Evolutionary conservation across 495 filamentous ascomycete genomes (phyloP).

Genomic region (Niebla homalea): DNA sequence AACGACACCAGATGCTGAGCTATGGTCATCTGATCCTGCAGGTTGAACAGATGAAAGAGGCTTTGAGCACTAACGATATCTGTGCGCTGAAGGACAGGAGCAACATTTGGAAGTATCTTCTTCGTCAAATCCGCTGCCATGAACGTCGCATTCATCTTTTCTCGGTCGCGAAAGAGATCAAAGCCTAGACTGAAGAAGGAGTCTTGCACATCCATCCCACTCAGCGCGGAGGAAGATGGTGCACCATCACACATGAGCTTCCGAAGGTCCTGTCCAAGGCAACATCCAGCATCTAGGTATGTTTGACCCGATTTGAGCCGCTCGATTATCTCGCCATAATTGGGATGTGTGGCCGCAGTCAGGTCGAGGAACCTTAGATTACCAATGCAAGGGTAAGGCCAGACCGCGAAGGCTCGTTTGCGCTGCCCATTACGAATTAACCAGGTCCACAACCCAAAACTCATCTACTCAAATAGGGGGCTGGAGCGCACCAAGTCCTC

Average conservation of each 20-base stretch:
- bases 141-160: constrained; percentile 33
- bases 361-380: too few relatives aligned
- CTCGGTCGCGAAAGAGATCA: constrained; percentile 33
- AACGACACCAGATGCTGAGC: constrained; percentile 33
- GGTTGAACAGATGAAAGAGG: constrained; percentile 49
- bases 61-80: constrained; percentile 41
- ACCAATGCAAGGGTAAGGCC: too few relatives aligned
- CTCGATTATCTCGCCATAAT: too few relatives aligned
- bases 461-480: too few relatives aligned
- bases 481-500: too few relatives aligned
- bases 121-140: constrained; percentile 31
- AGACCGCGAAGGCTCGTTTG: too few relatives aligned
- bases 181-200: constrained; percentile 36
- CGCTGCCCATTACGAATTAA: too few relatives aligned
- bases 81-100: constrained; percentile 27
- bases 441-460: too few relatives aligned
- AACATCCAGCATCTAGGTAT: too few relatives aligned
- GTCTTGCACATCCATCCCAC: constrained; percentile 27
- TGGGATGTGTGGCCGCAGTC: too few relatives aligned
- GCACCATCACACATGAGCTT: constrained; percentile 16
- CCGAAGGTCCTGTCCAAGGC: too few relatives aligned
- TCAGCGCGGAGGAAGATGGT: constrained; percentile 19
- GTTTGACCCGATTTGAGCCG: too few relatives aligned
- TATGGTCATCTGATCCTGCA: constrained; percentile 34
- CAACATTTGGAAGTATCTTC: neutral